Base-by-base conservation (phyloP, 2,329 filamentous ascomycete genomes). In the Dendryphion nanum region DNA sequence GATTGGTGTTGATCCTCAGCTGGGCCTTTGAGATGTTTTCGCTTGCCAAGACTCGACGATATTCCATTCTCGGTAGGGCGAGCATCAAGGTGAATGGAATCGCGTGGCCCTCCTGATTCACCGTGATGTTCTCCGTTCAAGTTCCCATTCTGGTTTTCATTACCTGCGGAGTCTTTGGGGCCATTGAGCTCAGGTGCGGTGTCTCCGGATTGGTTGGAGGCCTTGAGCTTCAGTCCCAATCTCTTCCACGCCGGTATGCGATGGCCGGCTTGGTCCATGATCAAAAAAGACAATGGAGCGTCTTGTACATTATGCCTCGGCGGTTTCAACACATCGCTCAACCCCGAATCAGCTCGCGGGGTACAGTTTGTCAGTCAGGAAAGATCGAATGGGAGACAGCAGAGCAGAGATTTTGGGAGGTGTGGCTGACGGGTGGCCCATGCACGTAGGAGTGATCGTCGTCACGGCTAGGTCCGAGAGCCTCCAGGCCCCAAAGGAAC, bases 201-300 rank as follows among this genome's bases (percentile, higher is more conserved):
- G 51, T 53, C 53, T 53, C 50, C 51, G 51, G 58, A 48, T 51
- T 59, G 55, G 38, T 72, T 69, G 31, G 72, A 69, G 55, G 72
- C 73, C 59, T 81, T 82, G 50, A 79, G 66, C 65, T 80, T 80
- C 44, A 81, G 66, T 23, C 78, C 78, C 38, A 81, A 63, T 55
- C 75, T 70, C 58, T 80, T 81, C 77, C 77, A 82, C 43, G 79
- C 77, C 20, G 79, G 78, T 35, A 64, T 45, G 39, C 49, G 50
- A 35, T 26, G 35, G 14, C 35, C 45, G 30, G 44, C 33, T 42
- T 49, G 45, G 38, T 47, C 51, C 59, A 65, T 64, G 42, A 38
- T 56, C 44, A 37, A 64, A 50, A 38, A 33, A 51, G 57, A 48
- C 55, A 57, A 58, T 57, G 51, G 47, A 45, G 38, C 40, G 26